Conservation (phyloP, 1,139 yeast genomes). For the Trichomonascaceae sp. region DNA sequence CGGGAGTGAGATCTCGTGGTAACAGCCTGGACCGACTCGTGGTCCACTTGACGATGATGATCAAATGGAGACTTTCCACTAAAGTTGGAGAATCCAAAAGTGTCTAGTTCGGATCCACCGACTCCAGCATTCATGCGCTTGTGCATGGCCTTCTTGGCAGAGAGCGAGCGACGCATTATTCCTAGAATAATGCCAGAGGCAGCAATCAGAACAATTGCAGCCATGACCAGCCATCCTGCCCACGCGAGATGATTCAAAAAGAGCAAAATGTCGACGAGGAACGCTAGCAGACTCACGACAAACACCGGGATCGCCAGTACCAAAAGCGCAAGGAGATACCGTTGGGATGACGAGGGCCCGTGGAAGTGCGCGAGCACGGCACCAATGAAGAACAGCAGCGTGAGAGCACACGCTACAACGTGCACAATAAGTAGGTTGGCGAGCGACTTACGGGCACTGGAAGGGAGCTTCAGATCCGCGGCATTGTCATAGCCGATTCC, state of each 20-base stretch:
- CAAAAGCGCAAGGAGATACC: slow-evolving; percentile 28
- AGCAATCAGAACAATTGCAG: slow-evolving; percentile 32
- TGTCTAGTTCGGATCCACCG: slow-evolving; percentile 12
- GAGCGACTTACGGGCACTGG: slow-evolving; percentile 48
- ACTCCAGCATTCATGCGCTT: slow-evolving; percentile 14
- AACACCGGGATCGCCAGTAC: slow-evolving; percentile 36
- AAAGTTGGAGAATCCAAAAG: slow-evolving; percentile 9
- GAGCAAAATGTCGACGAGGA: slow-evolving; percentile 40
- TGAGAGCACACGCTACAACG: slow-evolving; percentile 71
- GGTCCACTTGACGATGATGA: too few relatives aligned
- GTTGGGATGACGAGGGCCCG: slow-evolving; percentile 26
- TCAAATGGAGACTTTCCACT: slow-evolving; percentile 3
- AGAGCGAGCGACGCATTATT: slow-evolving; percentile 38
- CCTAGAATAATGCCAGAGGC: slow-evolving; percentile 32
- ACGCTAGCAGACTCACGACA: slow-evolving; percentile 35
- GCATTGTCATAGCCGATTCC: slow-evolving; percentile 37
- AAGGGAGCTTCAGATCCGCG: slow-evolving; percentile 34
- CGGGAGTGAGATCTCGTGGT: slow-evolving; percentile 4
- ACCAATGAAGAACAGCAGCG: slow-evolving; percentile 36
- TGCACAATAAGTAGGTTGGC: slow-evolving; percentile 65
- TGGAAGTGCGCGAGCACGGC: slow-evolving; percentile 30
- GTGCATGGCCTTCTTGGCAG: slow-evolving; percentile 33
- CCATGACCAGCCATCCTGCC: slow-evolving; percentile 42
- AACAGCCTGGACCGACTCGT: slow-evolving; percentile 5
- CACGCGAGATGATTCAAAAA: slow-evolving; percentile 41